Evolutionary conservation across 345 rosid genomes (phyloP).

Genomic region (Ricinus communis): DNA sequence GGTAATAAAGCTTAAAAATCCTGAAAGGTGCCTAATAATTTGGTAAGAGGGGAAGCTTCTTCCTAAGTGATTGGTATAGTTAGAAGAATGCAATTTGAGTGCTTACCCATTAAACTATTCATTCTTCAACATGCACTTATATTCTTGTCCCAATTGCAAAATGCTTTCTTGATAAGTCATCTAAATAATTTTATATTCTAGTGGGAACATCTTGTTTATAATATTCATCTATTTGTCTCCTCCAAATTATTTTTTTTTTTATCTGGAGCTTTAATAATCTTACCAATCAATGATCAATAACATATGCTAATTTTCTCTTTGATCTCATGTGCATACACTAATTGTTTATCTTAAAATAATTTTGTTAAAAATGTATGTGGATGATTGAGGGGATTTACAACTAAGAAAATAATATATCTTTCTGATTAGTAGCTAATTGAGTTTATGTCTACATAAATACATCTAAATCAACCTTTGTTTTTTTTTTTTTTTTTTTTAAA

Average conservation of each 20-base stretch:
- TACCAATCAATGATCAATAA: neutral
- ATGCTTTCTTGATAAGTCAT: constrained; percentile 1
- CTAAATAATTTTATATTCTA: neutral
- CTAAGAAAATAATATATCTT: too few species aligned
- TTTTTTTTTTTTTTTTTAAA: too few species aligned
- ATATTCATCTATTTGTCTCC: neutral
- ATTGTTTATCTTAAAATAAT: too few species aligned
- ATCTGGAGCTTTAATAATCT: neutral
- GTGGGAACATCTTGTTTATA: neutral
- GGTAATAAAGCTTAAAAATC: too few species aligned
- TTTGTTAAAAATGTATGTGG: too few species aligned
- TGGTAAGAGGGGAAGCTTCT: neutral
- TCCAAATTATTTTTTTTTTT: neutral
- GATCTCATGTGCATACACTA: too few species aligned
- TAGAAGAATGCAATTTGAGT: neutral
- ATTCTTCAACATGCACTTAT: constrained; percentile 1
- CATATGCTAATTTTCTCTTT: too few species aligned
- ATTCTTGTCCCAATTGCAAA: constrained; percentile 1
- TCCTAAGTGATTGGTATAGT: neutral
- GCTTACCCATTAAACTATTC: neutral
- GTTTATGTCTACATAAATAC: too few species aligned
- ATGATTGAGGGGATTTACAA: too few species aligned
- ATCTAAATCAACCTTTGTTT: too few species aligned
- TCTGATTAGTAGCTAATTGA: too few species aligned
- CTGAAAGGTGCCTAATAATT: too few species aligned